Conservation (phyloP, 73 alveolate species). For the Paramecium octaurelia region DNA sequence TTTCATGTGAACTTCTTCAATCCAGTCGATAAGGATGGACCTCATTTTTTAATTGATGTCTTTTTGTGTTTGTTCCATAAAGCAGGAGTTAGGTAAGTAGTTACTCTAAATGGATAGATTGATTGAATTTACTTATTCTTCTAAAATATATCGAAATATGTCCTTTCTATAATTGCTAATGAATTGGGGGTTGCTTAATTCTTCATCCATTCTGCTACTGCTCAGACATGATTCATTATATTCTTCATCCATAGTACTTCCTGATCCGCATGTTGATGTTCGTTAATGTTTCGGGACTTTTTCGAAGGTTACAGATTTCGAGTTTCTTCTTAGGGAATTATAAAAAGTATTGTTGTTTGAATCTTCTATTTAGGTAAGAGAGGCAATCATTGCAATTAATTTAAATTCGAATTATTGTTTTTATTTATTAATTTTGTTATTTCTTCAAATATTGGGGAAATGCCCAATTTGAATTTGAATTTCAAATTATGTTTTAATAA, state of each 20-base stretch:
- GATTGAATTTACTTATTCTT: not conserved
- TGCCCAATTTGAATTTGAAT: conserved; percentile 29
- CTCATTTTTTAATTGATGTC: conserved; percentile 93
- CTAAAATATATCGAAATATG: not conserved
- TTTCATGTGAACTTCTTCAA: conserved; percentile 92
- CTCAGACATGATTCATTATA: not conserved
- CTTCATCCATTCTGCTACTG: not conserved
- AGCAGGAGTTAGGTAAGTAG: not conserved
- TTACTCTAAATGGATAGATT: not conserved
- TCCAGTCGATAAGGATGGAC: conserved; percentile 92
- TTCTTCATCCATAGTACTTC: conserved; percentile 47
- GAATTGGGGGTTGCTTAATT: not conserved
- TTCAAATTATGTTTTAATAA: conserved; percentile 21
- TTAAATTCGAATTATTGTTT: conserved; percentile 13
- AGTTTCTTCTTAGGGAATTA: not conserved
- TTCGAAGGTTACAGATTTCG: not conserved
- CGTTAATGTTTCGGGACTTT: not conserved
- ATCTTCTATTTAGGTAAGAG: not conserved
- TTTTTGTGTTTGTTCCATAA: conserved; percentile 60
- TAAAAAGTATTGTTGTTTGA: not conserved
- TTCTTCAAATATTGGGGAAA: conserved; percentile 25
- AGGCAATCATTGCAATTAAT: conserved; percentile 13
- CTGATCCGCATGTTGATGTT: conserved; percentile 33
- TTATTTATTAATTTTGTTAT: not conserved
- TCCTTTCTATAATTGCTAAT: not conserved